Base-by-base conservation (phyloP, 208 protist genomes). In the Wallacemonas sp. region DNA sequence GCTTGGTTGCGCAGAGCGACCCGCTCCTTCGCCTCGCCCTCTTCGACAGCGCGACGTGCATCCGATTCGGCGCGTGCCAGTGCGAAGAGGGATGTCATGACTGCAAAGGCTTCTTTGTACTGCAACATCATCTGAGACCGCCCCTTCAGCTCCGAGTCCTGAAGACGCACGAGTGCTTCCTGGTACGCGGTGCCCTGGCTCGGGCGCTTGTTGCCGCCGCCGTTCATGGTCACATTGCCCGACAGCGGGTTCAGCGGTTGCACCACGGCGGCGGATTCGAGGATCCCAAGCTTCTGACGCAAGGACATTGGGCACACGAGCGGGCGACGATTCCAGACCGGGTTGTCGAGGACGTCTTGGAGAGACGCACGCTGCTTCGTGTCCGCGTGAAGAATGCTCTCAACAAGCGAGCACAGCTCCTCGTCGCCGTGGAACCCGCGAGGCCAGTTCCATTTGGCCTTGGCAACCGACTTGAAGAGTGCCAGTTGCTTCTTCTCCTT, bases 251-350 rank as follows among this genome's bases (percentile, higher is more conserved):
- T 79, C 21, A 90, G 58, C 26, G 73, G 60, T 62, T 54, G 2
- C 56, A 61, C 8, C 64, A 49, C 2, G 56, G 47, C 16, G 72
- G 67, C 29, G 54, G 62, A 5, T 34, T 91, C 89, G 0, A 93
- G 70, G 0, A 95, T 39, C 55, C 91, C 80, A 26, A 96, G 70
- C 70, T 93, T 94, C 36, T 93, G 81, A 19, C 91, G 69, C 17
- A 96, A 70, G 5, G 83, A 83, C 26, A 91, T 65, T 26, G 91
- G 88, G 61, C 88, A 94, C 1, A 85, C 84, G 2, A 87, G 56
- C n/a, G 91, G 91, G 12, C 91, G 80, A 19, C 82, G 74, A 64
- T 85, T 88, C 88, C 91, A 96, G 12, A 94, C 76, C 12, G 84
- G 81, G 65, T 90, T 73, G 24, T 92, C 76, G 14, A 88, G 65